Percentiles rank a stretch among this genome's conserved stretches.
Evolutionary conservation across 768 basidiomycete genomes (phyloP).

Genomic region (Auriscalpium orientale): DNA sequence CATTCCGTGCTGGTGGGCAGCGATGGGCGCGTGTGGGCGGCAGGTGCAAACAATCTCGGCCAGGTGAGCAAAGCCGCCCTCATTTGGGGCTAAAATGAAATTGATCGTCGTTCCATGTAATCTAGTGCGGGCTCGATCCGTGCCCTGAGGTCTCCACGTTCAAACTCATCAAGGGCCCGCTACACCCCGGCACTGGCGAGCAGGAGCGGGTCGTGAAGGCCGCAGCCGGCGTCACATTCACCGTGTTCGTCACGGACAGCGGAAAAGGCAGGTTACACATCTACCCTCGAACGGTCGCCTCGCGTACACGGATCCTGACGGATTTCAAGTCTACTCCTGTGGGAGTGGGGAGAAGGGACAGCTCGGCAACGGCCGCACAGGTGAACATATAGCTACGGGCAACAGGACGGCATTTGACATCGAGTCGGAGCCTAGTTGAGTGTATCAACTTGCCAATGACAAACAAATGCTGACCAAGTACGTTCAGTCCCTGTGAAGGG

Average conservation of each 20-base stretch:
- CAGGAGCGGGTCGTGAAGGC: constrained; percentile 64
- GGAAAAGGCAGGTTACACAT: constrained; percentile 54
- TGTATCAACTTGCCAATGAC: not conserved
- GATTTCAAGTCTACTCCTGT: constrained; percentile 65
- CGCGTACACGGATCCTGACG: constrained; percentile 1
- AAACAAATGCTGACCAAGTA: constrained; percentile 12
- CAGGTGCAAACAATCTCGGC: constrained; percentile 73
- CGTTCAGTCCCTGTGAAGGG: constrained; percentile 62
- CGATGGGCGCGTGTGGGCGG: constrained; percentile 77
- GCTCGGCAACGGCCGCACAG: constrained; percentile 85
- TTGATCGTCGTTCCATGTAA: not conserved
- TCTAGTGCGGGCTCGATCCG: constrained; percentile 9
- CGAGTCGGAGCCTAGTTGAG: constrained; percentile 58
- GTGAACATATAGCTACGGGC: constrained; percentile 83
- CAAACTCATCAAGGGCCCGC: constrained; percentile 51
- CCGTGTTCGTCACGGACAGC: constrained; percentile 71
- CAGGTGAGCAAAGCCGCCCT: constrained; percentile 42
- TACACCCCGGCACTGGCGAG: constrained; percentile 32
- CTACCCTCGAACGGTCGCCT: not conserved
- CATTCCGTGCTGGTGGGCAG: constrained; percentile 81
- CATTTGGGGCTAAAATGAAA: not conserved
- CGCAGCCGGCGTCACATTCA: constrained; percentile 79
- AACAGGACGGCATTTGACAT: constrained; percentile 82
- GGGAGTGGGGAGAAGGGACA: constrained; percentile 93
- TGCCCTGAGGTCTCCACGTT: constrained; percentile 62